A percentile compares a stretch with the other conserved stretches of the same genome.
Evolutionary conservation across 2,329 filamentous ascomycete genomes (phyloP).

Genomic region (Microdochium trichocladiopsis): DNA sequence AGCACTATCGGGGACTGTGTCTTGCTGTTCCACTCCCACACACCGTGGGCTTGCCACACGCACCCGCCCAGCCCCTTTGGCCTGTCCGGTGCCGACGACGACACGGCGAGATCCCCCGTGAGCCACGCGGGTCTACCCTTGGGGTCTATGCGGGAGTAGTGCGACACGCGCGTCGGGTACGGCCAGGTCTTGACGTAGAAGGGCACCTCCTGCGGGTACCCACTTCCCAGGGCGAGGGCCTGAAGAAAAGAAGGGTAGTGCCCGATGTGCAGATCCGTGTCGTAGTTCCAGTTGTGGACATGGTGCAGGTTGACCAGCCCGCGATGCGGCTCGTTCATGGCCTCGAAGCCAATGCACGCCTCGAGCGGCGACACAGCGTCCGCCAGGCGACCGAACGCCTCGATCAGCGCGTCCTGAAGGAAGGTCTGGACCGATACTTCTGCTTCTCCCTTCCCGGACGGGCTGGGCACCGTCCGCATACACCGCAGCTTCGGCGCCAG

Average conservation of each 20-base stretch:
- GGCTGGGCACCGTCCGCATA: constrained; percentile 1
- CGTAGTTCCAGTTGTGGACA: constrained; percentile 32
- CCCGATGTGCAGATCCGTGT: constrained; percentile 33
- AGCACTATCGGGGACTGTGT: constrained; percentile 17
- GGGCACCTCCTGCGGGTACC: constrained; percentile 25
- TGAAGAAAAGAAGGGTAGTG: constrained; percentile 29
- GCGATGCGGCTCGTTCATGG: constrained; percentile 34
- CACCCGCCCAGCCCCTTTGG: constrained; percentile 22
- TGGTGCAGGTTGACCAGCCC: constrained; percentile 30
- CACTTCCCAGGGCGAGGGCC: constrained; percentile 30
- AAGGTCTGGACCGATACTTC: constrained; percentile 17
- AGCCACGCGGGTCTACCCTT: constrained; percentile 28
- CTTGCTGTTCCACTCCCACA: constrained; percentile 26
- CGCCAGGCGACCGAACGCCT: constrained; percentile 25
- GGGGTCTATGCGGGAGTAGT: constrained; percentile 25
- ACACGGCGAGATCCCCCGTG: not conserved
- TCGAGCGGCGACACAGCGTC: constrained; percentile 22
- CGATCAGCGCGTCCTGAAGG: constrained; percentile 23
- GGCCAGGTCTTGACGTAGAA: constrained; percentile 35
- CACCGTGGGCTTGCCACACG: constrained; percentile 31
- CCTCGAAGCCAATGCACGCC: constrained; percentile 30
- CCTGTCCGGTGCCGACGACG: constrained; percentile 7
- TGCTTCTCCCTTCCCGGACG: not conserved
- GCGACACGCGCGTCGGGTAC: constrained; percentile 27
- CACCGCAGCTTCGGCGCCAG: constrained; percentile 14